phyloP scores from a whole-genome alignment of 2,329 filamentous ascomycete species.

The Cladobotryum mycophilum region DNA sequence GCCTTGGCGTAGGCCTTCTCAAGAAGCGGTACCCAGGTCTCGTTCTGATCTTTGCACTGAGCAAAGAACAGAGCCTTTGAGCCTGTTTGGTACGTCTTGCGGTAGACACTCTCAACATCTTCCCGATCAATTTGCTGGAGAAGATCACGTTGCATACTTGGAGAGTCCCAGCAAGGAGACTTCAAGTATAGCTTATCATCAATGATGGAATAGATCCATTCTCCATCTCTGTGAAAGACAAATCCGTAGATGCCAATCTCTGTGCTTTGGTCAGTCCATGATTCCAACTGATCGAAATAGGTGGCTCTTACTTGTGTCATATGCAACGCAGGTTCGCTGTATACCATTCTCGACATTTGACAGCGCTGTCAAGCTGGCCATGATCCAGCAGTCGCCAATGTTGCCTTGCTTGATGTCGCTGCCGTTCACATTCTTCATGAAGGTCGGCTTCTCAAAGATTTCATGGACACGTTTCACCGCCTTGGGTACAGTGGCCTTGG shows the following conservation, averaged over 20 bases:
- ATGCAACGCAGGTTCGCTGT: slow-evolving; percentile 67
- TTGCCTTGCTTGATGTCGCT: slow-evolving; percentile 72
- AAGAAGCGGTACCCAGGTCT: slow-evolving; percentile 75
- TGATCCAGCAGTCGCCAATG: slow-evolving; percentile 78
- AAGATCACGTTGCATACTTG: slow-evolving; percentile 65
- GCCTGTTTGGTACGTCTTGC: slow-evolving; percentile 65
- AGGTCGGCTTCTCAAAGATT: slow-evolving; percentile 68
- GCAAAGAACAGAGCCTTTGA: slow-evolving; percentile 75
- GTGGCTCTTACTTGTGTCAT: slow-evolving; percentile 49
- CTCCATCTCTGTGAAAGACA: slow-evolving; percentile 80
- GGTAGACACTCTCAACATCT: slow-evolving; percentile 65
- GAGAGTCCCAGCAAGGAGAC: slow-evolving; percentile 75
- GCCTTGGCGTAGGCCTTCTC: slow-evolving; percentile 84
- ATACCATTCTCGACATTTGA: slow-evolving; percentile 67
- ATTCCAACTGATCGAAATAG: not conserved
- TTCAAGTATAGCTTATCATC: slow-evolving; percentile 86
- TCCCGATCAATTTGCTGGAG: slow-evolving; percentile 70
- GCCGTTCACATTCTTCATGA: slow-evolving; percentile 58
- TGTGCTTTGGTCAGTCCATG: slow-evolving; percentile 14
- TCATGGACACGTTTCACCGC: slow-evolving; percentile 70
- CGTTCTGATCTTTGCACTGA: slow-evolving; percentile 67
- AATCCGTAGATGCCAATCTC: slow-evolving; percentile 80
- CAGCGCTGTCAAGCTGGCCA: slow-evolving; percentile 71
- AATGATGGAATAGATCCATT: slow-evolving; percentile 87
- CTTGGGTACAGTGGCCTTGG: slow-evolving; percentile 53